Conservation (phyloP, 208 protist genomes). For the Leishmania amazonensis region DNA sequence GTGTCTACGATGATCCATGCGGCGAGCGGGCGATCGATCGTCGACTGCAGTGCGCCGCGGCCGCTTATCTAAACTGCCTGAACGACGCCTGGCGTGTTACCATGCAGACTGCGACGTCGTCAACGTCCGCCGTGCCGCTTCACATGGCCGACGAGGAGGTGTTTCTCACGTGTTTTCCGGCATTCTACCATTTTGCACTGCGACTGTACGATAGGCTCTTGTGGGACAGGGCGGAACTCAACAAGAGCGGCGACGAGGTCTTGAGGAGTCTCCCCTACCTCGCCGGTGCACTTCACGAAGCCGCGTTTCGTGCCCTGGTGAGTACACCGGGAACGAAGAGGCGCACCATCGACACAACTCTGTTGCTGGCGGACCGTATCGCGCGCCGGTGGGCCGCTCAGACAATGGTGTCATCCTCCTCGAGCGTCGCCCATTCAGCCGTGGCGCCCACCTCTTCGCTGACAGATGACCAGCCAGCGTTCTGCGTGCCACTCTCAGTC, state of each 20-base stretch:
- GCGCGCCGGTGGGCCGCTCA: background rate
- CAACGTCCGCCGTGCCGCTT: background rate
- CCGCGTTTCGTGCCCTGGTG: constrained; percentile 1
- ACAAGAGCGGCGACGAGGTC: background rate
- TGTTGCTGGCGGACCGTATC: constrained; percentile 2
- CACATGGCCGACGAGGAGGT: background rate
- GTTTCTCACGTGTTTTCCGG: background rate
- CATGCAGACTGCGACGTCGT: background rate
- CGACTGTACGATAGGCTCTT: background rate
- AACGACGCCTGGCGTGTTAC: background rate
- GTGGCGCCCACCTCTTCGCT: background rate
- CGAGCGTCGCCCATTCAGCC: background rate
- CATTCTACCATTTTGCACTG: background rate
- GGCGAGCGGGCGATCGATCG: background rate
- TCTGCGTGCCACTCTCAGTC: background rate
- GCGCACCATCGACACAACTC: background rate
- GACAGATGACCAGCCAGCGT: background rate
- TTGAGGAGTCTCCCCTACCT: background rate
- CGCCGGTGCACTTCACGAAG: background rate
- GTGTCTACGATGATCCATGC: background rate
- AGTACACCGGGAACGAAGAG: background rate
- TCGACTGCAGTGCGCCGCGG: background rate
- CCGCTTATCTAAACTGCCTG: constrained; percentile 3
- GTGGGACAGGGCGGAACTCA: background rate
- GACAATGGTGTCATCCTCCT: background rate